These are phyloP conservation scores for Purshia tridentata DNA, from an alignment of 306 rosid genomes.

Conservation along the genomic window DNA sequence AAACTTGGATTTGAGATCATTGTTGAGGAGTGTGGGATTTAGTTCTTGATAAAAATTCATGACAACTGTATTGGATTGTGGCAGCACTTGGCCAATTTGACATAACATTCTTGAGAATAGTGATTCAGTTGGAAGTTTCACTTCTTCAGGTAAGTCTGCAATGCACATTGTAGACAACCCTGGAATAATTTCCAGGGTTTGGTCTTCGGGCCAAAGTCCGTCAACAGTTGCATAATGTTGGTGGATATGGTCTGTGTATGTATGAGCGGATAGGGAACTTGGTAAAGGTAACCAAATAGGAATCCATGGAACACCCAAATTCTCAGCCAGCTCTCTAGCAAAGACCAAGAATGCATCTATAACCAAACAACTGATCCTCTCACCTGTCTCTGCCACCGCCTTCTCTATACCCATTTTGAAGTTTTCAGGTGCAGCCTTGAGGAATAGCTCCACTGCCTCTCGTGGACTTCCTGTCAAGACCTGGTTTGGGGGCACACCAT, in stretches of 20 bases:
- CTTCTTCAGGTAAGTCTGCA: conserved; percentile 37
- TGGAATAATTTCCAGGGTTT: conserved; percentile 39
- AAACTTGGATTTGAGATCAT: conserved; percentile 35
- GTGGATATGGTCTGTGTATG: conserved; percentile 34
- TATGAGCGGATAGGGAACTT: conserved; percentile 30
- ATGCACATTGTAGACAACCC: conserved; percentile 35
- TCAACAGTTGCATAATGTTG: neutral
- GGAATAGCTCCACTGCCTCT: conserved; percentile 32
- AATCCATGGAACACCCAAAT: conserved; percentile 47
- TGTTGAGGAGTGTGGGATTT: conserved; percentile 27
- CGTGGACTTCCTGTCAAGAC: neutral
- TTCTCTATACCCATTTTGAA: conserved; percentile 22
- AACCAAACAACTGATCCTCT: conserved; percentile 30
- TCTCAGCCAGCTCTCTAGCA: conserved; percentile 27
- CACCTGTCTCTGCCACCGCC: conserved; percentile 20
- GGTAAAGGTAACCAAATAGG: conserved; percentile 37
- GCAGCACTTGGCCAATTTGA: conserved; percentile 26
- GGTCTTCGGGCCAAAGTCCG: neutral
- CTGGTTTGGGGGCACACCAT: conserved; percentile 33
- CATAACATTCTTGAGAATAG: conserved; percentile 26
- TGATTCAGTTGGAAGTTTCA: neutral
- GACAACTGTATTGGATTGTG: conserved; percentile 34
- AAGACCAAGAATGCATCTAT: conserved; percentile 16
- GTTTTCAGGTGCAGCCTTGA: conserved; percentile 29
- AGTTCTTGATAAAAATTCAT: conserved; percentile 35